Percentiles rank a stretch among this genome's conserved stretches.
These are phyloP conservation scores for Hymenoscyphus scutula DNA, from an alignment of 2,329 filamentous ascomycete species.

Conservation along the genomic window DNA sequence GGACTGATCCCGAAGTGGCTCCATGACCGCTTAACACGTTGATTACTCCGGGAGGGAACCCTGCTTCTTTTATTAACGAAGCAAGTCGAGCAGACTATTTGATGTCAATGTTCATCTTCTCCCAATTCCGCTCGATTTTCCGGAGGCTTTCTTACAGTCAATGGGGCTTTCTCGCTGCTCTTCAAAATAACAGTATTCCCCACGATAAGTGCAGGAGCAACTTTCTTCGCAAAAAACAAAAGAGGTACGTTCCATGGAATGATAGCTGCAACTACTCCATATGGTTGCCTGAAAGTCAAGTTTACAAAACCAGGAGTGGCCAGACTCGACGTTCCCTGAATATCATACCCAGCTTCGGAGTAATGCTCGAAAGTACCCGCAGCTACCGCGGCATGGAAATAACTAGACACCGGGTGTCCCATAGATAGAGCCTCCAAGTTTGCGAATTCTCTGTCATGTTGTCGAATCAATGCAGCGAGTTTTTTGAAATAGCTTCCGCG, in stretches of 20 bases:
- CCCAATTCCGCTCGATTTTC: constrained; percentile 31
- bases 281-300: constrained; percentile 70
- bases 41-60: constrained; percentile 44
- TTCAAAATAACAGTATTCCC: constrained; percentile 62
- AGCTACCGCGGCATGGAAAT: constrained; percentile 28
- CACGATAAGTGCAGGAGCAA: constrained; percentile 62
- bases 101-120: constrained; percentile 58
- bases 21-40: constrained; percentile 40
- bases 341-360: constrained; percentile 34
- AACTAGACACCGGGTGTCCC: constrained; percentile 37
- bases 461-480: constrained; percentile 44
- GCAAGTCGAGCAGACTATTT: constrained; percentile 42
- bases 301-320: constrained; percentile 59
- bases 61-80: constrained; percentile 39
- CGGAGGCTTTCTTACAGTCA: constrained; percentile 40
- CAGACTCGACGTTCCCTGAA: constrained; percentile 38
- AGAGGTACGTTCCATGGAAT: constrained; percentile 80
- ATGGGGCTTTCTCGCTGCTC: constrained; percentile 62
- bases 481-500: constrained; percentile 45
- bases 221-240: constrained; percentile 71
- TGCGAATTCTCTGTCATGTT: constrained; percentile 45
- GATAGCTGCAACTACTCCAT: constrained; percentile 71
- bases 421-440: constrained; percentile 42
- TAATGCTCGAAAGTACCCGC: constrained; percentile 33
- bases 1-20: constrained; percentile 26